Conservation (phyloP, 768 basidiomycete genomes). For the Omphalotus guepiniiformis region DNA sequence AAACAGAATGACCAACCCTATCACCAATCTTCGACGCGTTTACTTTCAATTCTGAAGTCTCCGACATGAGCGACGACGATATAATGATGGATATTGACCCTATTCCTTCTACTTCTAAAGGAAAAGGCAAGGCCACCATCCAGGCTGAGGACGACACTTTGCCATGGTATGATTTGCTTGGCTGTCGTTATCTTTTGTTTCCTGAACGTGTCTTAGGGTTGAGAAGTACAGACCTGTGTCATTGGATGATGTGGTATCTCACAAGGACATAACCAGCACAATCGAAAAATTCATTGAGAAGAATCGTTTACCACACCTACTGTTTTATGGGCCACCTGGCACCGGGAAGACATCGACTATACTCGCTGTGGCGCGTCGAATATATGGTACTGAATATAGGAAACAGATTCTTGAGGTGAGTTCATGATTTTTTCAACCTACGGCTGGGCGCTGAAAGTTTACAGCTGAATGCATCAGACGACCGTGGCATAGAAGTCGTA, state of each 20-base stretch:
- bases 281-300: conserved; percentile 97
- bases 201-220: conserved; percentile 59
- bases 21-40: conserved; percentile 5
- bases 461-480: conserved; percentile 96
- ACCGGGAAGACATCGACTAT: conserved; percentile 99
- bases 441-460: conserved; percentile 2
- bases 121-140: conserved; percentile 62
- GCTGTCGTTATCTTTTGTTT: not conserved
- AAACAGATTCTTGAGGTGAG: conserved; percentile 93
- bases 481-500: conserved; percentile 97
- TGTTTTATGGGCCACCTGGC: conserved; percentile 98
- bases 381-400: conserved; percentile 82
- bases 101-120: conserved; percentile 42
- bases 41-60: not conserved
- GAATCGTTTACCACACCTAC: conserved; percentile 87
- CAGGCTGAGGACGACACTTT: conserved; percentile 55
- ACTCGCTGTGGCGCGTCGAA: conserved; percentile 88
- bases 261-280: conserved; percentile 95
- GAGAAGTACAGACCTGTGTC: conserved; percentile 95
- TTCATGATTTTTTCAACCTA: not conserved
- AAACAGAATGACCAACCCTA: no score
- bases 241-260: conserved; percentile 92
- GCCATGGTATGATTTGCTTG: conserved; percentile 63
- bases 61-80: conserved; percentile 27
- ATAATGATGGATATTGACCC: conserved; percentile 52